Base-by-base conservation (phyloP, 2,329 filamentous ascomycete species). In the Mycocentrospora acerina region DNA sequence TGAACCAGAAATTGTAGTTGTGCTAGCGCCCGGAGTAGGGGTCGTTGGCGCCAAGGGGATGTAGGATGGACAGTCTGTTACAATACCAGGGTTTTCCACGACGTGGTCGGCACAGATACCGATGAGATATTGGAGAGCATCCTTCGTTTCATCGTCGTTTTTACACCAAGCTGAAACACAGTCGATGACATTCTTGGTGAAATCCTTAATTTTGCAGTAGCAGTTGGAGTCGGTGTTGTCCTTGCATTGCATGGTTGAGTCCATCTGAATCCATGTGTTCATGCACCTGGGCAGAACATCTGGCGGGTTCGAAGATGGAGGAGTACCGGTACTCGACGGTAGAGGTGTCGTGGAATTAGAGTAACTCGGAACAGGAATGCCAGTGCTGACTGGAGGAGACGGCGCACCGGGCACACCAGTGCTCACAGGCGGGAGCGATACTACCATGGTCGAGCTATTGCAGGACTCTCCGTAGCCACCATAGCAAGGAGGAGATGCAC, bases 91-190 rank as follows among this genome's bases (percentile, higher is more conserved):
- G 79, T 96, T 95, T 64, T 79, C 57, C 12, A 78, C 74, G 24
- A 88, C 78, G 69, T 85, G 84, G 36, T 78, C 72, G 41, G 86
- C 89, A 74, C 91, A 97, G 71, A 97, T 88, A 66, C 90, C 90
- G 69, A 90, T 85, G 76, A 96, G 85, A 81, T 88, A 95, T 58
- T 80, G 79, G 43, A 93, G 78, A 44, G 89, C 88, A 55, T 82
- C 71, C 37, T 81, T 75, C 55, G 91, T 77, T 62, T 87, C 79
- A 30, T 79, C 73, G 45, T 78, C 77, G 43, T 78, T 76, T 49
- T 49, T 48, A 83, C 59, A 86, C 77, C 90, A 85, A 40, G 90
- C 80, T 60, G 84, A 81, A 56, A 97, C 77, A 72, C 91, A 97
- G 46, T 79, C 73, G 68, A 87, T 91, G 66, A 96, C 82, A 62